phyloP scores from a whole-genome alignment of 352 stramenopile genomes.

The Globisporangium carolinianum region DNA sequence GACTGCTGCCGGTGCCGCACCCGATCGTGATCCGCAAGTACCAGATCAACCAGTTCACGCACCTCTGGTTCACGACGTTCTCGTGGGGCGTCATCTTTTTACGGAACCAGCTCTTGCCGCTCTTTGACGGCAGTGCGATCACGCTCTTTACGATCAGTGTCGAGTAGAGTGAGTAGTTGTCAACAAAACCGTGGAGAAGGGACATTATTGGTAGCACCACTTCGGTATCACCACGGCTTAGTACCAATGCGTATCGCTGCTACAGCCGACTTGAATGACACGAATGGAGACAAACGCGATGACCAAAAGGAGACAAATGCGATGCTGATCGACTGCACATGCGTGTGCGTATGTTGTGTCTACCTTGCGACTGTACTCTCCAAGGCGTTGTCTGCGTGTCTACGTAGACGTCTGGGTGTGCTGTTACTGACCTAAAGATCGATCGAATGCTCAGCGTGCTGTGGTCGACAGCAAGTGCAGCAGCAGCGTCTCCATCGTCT shows the following conservation, averaged over 20 bases:
- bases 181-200: not conserved
- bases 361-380: too few relatives aligned
- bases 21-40: constrained; percentile 99
- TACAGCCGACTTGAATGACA: not conserved
- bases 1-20: constrained; percentile 95
- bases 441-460: constrained; percentile 18
- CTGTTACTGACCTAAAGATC: not conserved
- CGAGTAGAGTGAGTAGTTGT: constrained; percentile 26
- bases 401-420: not conserved
- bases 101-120: constrained; percentile 93
- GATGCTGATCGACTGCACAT: not conserved
- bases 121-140: constrained; percentile 96
- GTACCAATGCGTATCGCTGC: too few relatives aligned
- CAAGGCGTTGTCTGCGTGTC: not conserved
- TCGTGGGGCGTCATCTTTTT: constrained; percentile 99
- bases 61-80: constrained; percentile 98
- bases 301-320: too few relatives aligned
- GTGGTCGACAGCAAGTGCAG: constrained; percentile 58
- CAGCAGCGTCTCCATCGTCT: constrained; percentile 70
- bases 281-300: not conserved
- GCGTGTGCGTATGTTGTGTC: not conserved
- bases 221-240: too few relatives aligned
- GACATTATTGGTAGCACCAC: too few relatives aligned
- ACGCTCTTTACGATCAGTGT: constrained; percentile 93
- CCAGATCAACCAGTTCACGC: constrained; percentile 98